Evolutionary conservation across 2,329 filamentous ascomycete genomes (phyloP), one percentile per base, ranked within the genome.

Genomic region (Claviceps sp.): DNA sequence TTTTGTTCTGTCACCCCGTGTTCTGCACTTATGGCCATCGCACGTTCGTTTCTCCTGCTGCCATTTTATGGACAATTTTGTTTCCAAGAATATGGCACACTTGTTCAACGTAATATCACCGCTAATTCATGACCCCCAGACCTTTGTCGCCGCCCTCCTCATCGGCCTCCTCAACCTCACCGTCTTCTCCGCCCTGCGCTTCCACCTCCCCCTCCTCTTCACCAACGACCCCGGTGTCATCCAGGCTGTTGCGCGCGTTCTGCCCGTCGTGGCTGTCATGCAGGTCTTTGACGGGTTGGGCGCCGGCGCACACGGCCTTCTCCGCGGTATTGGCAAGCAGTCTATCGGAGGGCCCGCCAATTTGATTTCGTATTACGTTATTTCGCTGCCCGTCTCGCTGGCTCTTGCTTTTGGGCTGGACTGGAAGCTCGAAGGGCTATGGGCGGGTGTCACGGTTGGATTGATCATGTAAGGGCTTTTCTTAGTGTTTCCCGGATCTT

Each of bases 271-370:
- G 54, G 89, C 90, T 0, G 77, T 88, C 1, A 94, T 96, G 75
- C 90, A 97, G 65, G 76, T 95, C 24, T 90, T 94, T 60, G 91
- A 98, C 66, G 82, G 86, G 1, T 66, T 95, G 18, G 81, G 87
- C 0, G 79, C 86, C 3, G 84, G 84, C 41, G 89, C 87, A 53
- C 90, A 93, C 61, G 91, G 90, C 30, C 75, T 96, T 41, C 75
- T 97, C 30, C 79, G 93, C 43, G 91, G 91, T 13, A 78, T 97
- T 16, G 93, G 93, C 2, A 81, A 87, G 53, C 91, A 97, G 67
- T 83, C 89, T 57, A 82, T 97, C 52, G 91, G 91, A 13, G 90
- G 91, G 0, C 95, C 91, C 60, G 83, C 90, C 7, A 94, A 93
- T 61, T 70, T 97, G 2, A 79, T 89, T 48, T 84, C 84, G 22